Evolutionary conservation across 2,329 filamentous ascomycete species (phyloP), one percentile per base, ranked within the genome.

Genomic region (Epichloe hybrida): DNA sequence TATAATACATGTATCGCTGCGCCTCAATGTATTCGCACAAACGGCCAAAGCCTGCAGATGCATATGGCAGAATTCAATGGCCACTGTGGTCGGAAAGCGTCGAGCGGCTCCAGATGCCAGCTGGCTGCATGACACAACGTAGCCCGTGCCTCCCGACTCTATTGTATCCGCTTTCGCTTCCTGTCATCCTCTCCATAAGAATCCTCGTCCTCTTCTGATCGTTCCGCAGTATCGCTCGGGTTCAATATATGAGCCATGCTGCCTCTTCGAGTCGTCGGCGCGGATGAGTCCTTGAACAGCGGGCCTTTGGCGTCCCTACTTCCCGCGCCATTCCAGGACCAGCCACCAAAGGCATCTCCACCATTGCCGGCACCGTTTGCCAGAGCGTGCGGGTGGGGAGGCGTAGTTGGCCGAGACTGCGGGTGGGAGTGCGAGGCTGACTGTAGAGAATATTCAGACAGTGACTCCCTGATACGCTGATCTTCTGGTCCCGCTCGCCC

Each of bases 241-340:
- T 81, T 81, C n/a, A 81, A 66, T 17, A 81, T 81, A 53, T 81
- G 77, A 0, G 77, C 77, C 76, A 81, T 80, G 63, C 77, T 81
- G 23, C 77, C 76, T 47, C 77, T 66, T 45, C 77, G 66, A 0
- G 77, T 81, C 0, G 76, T 73, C 2, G 77, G 77, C 0, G 69
- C 75, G 2, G 77, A 81, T 52, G 73, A 72, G 56, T 81, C 77
- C 54, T 72, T 75, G 44, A 79, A 60, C 4, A 69, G 63, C 8
- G 79, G 65, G 20, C 71, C 73, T 59, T 74, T 75, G 51, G 72
- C 72, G 48, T 74, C 75, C 43, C 73, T 69, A 55, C 66, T 71
- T 13, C 59, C 59, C 5, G 73, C 73, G 36, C 72, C 71, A 51
- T 69, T 71, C 77, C 77, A 81, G 3, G 74, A 75, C 76, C 77